Percentiles rank a stretch among this genome's conserved stretches.
phyloP scores from a whole-genome alignment of 1,284 basidiomycete genomes.

The Coniophora puteana region DNA sequence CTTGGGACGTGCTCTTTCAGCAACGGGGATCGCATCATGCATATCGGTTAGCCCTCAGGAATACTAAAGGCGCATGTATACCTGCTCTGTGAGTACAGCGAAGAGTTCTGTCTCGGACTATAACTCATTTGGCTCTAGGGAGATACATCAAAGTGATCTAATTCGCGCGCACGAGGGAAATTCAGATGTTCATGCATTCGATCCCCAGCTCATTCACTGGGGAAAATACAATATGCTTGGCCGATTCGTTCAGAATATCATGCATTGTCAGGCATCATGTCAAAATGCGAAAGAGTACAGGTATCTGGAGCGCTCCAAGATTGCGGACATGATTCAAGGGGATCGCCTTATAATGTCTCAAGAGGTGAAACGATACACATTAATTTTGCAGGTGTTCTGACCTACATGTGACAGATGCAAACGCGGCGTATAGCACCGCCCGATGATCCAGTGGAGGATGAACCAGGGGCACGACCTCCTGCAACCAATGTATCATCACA shows the following conservation, averaged over 20 bases:
- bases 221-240: constrained; percentile 86
- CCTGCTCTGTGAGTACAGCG: constrained; percentile 62
- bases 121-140: no score
- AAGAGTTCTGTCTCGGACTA: no score
- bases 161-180: constrained; percentile 78
- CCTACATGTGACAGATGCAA: no score
- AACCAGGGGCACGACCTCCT: no score
- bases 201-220: constrained; percentile 73
- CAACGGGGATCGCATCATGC: constrained; percentile 71
- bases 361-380: no score
- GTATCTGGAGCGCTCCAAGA: constrained; percentile 46
- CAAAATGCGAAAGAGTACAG: constrained; percentile 53
- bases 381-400: no score
- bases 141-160: constrained; percentile 81
- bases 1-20: constrained; percentile 74
- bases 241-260: constrained; percentile 65
- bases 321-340: constrained; percentile 47
- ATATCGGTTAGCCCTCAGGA: constrained; percentile 74
- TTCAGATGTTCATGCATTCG: constrained; percentile 54
- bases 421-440: no score
- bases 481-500: no score
- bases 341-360: constrained; percentile 52
- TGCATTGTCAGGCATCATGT: constrained; percentile 71
- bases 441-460: no score
- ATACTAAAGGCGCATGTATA: constrained; percentile 78